Base-by-base conservation (phyloP, 164 flowering plant species). In the Stephania cephalantha region DNA sequence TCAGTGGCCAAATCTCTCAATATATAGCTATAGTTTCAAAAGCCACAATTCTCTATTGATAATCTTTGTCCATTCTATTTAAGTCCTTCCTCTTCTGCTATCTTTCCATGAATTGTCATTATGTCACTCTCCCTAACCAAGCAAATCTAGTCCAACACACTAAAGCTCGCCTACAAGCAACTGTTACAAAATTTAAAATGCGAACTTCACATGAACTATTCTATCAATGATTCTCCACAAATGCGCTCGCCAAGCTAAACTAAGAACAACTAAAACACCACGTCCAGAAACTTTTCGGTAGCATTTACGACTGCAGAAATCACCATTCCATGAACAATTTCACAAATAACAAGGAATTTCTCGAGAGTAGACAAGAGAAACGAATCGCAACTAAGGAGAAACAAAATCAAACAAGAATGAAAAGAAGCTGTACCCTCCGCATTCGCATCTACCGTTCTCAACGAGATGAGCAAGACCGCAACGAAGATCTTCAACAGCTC, bases 391-490 rank as follows among this genome's bases (percentile, higher is more conserved):
- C 15, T 11, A 18, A 12, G 18, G 18, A 25, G 73, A 63, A 9
- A n/a, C 61, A 7, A 66, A 15, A 70, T 12, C 15, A 69, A 78
- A 64, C 3, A 44, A 35, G 31, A 4, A 17, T 46, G 72, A 73
- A 22, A 12, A 6, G 9, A 70, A 22, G 15, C 55, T 65, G 11
- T 29, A 82, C 84, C 84, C 78, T 82, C 84, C 80, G 71, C 22
- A 79, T 82, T 82, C 13, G 80, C 82, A 45, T 53, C 58, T 68
- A 82, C 72, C 82, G 63, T 79, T 12, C 72, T 70, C 35, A 79
- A 70, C 20, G 80, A 80, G 82, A 80, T 77, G 15, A 79, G n/a
- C 50, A 82, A 22, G 44, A 70, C 67, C 67, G 72, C 65, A 71
- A 73, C 30, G 11, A 63, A 69, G 29, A 77, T 66, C 69, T 77